These are phyloP conservation scores for Wickerhamomyces hampshirensis DNA, from an alignment of 805 yeast genomes.

Conservation along the genomic window DNA sequence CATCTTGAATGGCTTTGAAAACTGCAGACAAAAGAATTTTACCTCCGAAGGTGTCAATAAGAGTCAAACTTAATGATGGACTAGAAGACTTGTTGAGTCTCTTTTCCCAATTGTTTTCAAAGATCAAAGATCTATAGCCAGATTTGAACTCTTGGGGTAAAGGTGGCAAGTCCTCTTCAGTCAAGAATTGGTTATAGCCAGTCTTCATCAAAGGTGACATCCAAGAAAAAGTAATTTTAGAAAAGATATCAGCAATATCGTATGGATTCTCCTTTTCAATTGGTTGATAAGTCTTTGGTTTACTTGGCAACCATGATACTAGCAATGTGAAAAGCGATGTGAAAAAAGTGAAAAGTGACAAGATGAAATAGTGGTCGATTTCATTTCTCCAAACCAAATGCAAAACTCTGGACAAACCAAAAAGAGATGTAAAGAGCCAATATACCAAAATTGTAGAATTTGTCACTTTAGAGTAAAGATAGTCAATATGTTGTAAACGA, in stretches of 20 bases:
- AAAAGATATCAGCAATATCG: conserved; percentile 57
- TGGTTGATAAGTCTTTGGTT: conserved; percentile 35
- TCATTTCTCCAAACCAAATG: conserved; percentile 32
- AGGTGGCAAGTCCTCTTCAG: conserved; percentile 67
- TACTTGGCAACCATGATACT: conserved; percentile 35
- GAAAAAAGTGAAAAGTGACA: conserved; percentile 29
- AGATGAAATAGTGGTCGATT: conserved; percentile 25
- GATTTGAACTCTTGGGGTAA: conserved; percentile 69
- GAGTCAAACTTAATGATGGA: conserved; percentile 55
- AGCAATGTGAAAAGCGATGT: conserved; percentile 28
- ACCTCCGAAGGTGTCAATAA: conserved; percentile 65
- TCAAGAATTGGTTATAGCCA: conserved; percentile 60
- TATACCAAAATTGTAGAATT: conserved; percentile 64
- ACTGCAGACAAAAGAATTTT: conserved; percentile 64
- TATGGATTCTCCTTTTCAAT: conserved; percentile 31
- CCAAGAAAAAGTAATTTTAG: conserved; percentile 83
- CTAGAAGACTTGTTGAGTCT: conserved; percentile 44
- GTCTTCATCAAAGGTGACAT: conserved; percentile 81
- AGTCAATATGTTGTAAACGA: conserved; percentile 65
- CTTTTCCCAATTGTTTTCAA: conserved; percentile 57
- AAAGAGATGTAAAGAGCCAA: conserved; percentile 60
- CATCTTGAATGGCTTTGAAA: conserved; percentile 74
- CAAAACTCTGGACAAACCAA: conserved; percentile 41
- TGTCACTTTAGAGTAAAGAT: conserved; percentile 59
- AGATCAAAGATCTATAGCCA: conserved; percentile 40